Percentiles rank a stretch among this genome's conserved stretches.
phyloP scores from a whole-genome alignment of 345 rosid species.

The Hibiscus trionum region DNA sequence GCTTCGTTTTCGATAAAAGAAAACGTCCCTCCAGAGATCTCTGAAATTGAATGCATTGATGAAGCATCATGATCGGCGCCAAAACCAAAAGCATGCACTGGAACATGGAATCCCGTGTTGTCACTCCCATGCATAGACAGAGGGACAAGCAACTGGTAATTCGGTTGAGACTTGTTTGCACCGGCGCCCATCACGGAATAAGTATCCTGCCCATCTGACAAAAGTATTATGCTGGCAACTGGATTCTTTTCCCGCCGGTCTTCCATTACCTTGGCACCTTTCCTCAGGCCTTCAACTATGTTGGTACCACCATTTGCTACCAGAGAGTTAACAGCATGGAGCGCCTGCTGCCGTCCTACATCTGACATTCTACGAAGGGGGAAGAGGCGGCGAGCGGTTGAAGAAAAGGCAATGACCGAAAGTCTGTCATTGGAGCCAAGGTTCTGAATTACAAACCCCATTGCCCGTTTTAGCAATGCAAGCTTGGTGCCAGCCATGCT shows the following conservation, averaged over 20 bases:
- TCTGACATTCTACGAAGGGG: slow-evolving; percentile 79
- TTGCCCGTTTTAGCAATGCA: slow-evolving; percentile 89
- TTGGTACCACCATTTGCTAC: slow-evolving; percentile 96
- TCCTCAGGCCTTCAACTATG: slow-evolving; percentile 92
- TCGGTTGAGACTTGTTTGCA: slow-evolving; percentile 40
- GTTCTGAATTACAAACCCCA: slow-evolving; percentile 98
- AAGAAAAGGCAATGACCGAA: slow-evolving; percentile 97
- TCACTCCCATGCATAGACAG: slow-evolving; percentile 47
- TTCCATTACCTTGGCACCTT: slow-evolving; percentile 88
- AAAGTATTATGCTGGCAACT: slow-evolving; percentile 75
- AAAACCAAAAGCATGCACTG: slow-evolving; percentile 92
- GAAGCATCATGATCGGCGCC: slow-evolving; percentile 94
- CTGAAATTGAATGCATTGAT: slow-evolving; percentile 87
- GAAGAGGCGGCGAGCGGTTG: slow-evolving; percentile 85
- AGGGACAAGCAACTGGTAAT: slow-evolving; percentile 65
- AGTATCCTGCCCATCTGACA: slow-evolving; percentile 93
- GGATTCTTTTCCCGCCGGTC: slow-evolving; percentile 79
- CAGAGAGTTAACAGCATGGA: slow-evolving; percentile 85
- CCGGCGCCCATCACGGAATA: slow-evolving; percentile 45
- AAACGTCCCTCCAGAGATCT: slow-evolving; percentile 89
- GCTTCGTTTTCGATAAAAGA: slow-evolving; percentile 89
- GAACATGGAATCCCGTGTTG: slow-evolving; percentile 59
- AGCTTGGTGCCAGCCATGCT: slow-evolving; percentile 99
- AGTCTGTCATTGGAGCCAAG: slow-evolving; percentile 86
- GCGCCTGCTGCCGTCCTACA: slow-evolving; percentile 67